Conservation (phyloP, 768 basidiomycete species). For the Roridomyces roridus region DNA sequence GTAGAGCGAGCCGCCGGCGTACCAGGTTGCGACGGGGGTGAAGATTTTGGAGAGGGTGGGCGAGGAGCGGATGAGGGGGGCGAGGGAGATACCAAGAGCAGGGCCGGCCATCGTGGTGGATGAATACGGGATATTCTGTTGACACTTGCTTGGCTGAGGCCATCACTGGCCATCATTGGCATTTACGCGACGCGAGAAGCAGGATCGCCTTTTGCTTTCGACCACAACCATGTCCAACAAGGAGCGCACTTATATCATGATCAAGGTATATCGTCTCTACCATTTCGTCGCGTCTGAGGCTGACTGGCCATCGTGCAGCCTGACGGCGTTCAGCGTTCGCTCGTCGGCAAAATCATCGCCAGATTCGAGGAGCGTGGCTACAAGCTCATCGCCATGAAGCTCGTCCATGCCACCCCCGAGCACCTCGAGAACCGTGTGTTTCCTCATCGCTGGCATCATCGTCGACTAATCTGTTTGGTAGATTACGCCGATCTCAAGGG, state of each 20-base stretch:
- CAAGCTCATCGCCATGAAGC: slow-evolving; percentile 96
- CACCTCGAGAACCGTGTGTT: slow-evolving; percentile 89
- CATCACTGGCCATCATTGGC: too few species aligned
- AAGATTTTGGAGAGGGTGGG: slow-evolving; percentile 70
- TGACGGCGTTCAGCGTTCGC: slow-evolving; percentile 97
- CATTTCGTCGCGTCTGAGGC: neutral
- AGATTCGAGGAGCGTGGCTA: slow-evolving; percentile 98
- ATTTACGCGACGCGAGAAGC: neutral
- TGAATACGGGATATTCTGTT: neutral
- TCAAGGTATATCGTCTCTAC: slow-evolving; percentile 73
- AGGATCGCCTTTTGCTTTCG: slow-evolving; percentile 32
- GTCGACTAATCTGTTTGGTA: slow-evolving; percentile 35
- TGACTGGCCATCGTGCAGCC: slow-evolving; percentile 60
- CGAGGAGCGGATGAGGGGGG: slow-evolving; percentile 74
- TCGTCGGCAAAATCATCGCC: slow-evolving; percentile 93
- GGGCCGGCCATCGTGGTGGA: slow-evolving; percentile 56
- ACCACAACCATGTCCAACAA: slow-evolving; percentile 62
- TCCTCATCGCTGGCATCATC: slow-evolving; percentile 17
- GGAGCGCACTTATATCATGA: slow-evolving; percentile 99
- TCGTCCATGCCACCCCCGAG: slow-evolving; percentile 76
- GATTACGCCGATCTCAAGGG: slow-evolving; percentile 96
- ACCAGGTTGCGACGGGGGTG: slow-evolving; percentile 83
- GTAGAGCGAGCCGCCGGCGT: slow-evolving; percentile 82
- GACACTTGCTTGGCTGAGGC: neutral
- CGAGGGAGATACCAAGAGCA: slow-evolving; percentile 71